phyloP scores from a whole-genome alignment of 1,139 yeast genomes.

The Blastobotrys malaysiensis region DNA sequence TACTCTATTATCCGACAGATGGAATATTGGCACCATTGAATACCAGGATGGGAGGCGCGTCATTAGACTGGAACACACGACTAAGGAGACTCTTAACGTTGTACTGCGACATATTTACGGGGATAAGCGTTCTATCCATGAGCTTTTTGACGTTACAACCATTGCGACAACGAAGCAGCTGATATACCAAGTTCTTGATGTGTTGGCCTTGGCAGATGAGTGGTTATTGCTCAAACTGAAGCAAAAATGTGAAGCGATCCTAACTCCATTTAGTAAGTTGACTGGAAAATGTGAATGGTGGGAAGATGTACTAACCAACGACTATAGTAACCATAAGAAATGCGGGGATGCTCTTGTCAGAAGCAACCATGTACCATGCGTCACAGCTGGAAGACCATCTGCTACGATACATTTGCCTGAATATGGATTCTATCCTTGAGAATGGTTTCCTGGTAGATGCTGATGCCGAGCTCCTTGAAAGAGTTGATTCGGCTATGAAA shows the following conservation, averaged over 20 bases:
- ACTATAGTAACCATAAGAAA: constrained; percentile 48
- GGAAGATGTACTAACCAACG: background rate
- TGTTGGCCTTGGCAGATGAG: constrained; percentile 61
- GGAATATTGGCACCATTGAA: constrained; percentile 36
- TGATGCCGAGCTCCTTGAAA: constrained; percentile 30
- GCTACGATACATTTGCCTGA: constrained; percentile 62
- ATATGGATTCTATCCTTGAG: constrained; percentile 57
- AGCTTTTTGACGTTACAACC: constrained; percentile 40
- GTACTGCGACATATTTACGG: constrained; percentile 60
- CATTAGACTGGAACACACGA: constrained; percentile 34
- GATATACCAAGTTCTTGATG: constrained; percentile 51
- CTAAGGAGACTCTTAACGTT: constrained; percentile 42
- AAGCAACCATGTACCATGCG: constrained; percentile 50
- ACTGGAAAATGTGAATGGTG: constrained; percentile 1
- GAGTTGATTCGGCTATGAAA: constrained; percentile 30
- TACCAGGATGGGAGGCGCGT: constrained; percentile 22
- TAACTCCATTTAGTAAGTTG: constrained; percentile 46
- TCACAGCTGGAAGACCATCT: constrained; percentile 54
- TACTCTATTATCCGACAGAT: constrained; percentile 49
- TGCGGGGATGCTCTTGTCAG: constrained; percentile 50
- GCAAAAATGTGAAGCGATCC: constrained; percentile 54
- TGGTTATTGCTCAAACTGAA: constrained; percentile 56
- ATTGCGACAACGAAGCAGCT: constrained; percentile 39
- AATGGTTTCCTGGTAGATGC: constrained; percentile 37
- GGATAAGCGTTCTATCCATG: constrained; percentile 32